Base-by-base conservation (phyloP, 2,329 filamentous ascomycete species). In the Epichloe coenophiala region DNA sequence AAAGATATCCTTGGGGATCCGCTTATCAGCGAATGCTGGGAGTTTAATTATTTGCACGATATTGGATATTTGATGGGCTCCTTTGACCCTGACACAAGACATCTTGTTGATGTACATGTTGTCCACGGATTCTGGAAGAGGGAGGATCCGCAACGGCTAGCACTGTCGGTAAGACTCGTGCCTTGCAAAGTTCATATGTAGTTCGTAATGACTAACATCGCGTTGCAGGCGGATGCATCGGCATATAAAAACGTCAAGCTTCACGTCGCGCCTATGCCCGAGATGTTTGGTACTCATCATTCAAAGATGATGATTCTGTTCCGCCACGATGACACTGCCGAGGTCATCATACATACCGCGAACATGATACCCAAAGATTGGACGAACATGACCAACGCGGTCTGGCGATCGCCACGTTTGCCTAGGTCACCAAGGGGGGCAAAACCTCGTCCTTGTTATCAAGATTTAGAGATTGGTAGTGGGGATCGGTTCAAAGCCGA, bases 281-380 rank as follows among this genome's bases (percentile, higher is more conserved):
- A 91, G 61, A 79, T 83, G 56, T 94, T 89, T 61, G 89, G 89
- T 3, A 95, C 88, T 0, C 89, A 95, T 64, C 88, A 83, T 58
- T 74, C 85, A 12, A 93, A 95, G 66, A 93, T 95, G 86, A 78
- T 95, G 65, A 71, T 95, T n/a, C 66, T 95, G 4, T 72, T 95
- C 54, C 77, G 86, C 5, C 81, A 86, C 62, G 88, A 95, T 61
- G 80, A 84, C 54, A 78, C 75, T 0, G 86, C 84, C 0, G 85
- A 94, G 65, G 70, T 95, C 5, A 68, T 94, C 51, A 89, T 95
- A 33, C 87, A 94, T 58, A 95, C 89, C 0, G 88, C 89, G 17
- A 95, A 95, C 58, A 88, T 95, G 84, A 91, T 95, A n/a, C 61
- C 75, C 4, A 81, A 83, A 50, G 89, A 95, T 63, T 95, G 89